Conservation (phyloP, 208 protist species). For the Acanthamoeba polyphaga region DNA sequence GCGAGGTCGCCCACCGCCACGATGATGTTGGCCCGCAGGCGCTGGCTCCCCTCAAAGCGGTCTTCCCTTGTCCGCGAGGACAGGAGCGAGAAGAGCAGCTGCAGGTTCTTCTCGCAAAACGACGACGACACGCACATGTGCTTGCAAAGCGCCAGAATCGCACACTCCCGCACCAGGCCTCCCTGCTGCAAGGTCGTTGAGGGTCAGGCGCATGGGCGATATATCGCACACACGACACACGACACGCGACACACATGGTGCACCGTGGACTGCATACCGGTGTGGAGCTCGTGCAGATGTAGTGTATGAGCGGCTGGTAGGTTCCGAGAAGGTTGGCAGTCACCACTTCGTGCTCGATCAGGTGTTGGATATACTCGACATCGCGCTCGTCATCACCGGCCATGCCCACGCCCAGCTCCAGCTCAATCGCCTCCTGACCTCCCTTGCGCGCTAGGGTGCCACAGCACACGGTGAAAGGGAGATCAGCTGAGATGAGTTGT, state of each 20-base stretch:
- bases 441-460: constrained; percentile 63
- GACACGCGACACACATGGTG: background rate
- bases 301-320: constrained; percentile 77
- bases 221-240: background rate
- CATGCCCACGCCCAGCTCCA: constrained; percentile 76
- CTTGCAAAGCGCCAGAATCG: constrained; percentile 88
- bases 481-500: background rate
- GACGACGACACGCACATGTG: constrained; percentile 87
- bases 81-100: constrained; percentile 88
- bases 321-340: constrained; percentile 68
- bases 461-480: background rate
- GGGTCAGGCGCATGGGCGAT: too few relatives aligned
- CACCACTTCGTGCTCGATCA: constrained; percentile 77
- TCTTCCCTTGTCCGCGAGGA: background rate
- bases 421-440: constrained; percentile 63
- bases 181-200: background rate
- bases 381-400: constrained; percentile 77
- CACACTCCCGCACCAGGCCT: constrained; percentile 70
- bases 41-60: background rate
- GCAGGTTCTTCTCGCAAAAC: constrained; percentile 88
- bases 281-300: constrained; percentile 57
- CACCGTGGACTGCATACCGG: background rate
- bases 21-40: constrained; percentile 89
- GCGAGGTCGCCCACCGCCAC: constrained; percentile 90
- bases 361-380: constrained; percentile 56